These are phyloP conservation scores for Lanmaoa pseudosensibilis DNA, from an alignment of 768 basidiomycete species.

Conservation along the genomic window DNA sequence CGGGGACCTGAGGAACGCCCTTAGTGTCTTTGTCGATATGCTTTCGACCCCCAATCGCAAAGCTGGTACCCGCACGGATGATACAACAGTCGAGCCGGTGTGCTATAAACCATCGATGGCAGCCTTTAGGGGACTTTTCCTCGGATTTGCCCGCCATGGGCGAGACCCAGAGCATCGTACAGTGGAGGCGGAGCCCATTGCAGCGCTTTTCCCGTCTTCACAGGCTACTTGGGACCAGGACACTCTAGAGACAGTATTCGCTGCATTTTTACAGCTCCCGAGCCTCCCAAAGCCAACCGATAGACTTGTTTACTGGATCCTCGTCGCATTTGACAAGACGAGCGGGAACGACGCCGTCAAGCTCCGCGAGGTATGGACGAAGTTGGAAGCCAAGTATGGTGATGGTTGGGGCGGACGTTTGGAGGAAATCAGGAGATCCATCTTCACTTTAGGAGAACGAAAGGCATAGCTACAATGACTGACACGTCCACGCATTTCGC, in stretches of 20 bases:
- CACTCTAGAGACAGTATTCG: constrained; percentile 57
- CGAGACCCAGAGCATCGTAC: constrained; percentile 17
- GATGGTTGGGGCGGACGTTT: constrained; percentile 44
- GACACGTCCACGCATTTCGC: not conserved
- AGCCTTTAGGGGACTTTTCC: constrained; percentile 70
- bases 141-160: constrained; percentile 70
- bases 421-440: constrained; percentile 42
- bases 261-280: constrained; percentile 62
- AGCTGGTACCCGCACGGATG: constrained; percentile 31
- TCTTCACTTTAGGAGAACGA: constrained; percentile 27
- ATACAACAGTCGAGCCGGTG: constrained; percentile 29
- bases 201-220: constrained; percentile 11
- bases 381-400: constrained; percentile 56
- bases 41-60: constrained; percentile 45
- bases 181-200: not conserved
- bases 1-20: constrained; percentile 58
- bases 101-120: constrained; percentile 46
- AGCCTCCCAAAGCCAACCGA: constrained; percentile 42
- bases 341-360: constrained; percentile 49
- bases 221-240: constrained; percentile 51
- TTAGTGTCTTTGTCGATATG: constrained; percentile 70
- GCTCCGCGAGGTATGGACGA: constrained; percentile 57
- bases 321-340: constrained; percentile 63
- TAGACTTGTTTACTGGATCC: constrained; percentile 61
- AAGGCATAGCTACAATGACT: not conserved